Base-by-base conservation (phyloP, 73 alveolate species). In the Loxodes magnus region DNA sequence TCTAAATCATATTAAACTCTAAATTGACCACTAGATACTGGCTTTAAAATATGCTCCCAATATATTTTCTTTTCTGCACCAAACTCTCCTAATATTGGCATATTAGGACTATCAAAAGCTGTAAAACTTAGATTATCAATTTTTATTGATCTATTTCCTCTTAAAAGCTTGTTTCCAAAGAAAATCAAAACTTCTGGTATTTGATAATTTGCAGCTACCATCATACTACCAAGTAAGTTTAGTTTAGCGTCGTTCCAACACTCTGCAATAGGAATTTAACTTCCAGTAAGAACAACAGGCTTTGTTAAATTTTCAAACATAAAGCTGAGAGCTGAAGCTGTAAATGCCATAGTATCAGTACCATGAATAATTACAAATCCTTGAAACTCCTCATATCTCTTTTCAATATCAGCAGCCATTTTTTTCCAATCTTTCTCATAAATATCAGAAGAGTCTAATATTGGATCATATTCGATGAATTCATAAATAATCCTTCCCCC, bases 311-410 rank as follows among this genome's bases (percentile, higher is more conserved):
- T 64, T 56, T 94, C 87, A 2, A 94, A 80, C 97, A 92, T 92
- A 55, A 92, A 92, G 26, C 97, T 84, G 22, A 94, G 68, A 35
- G 95, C 96, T 5, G 97, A 75, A 19, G 98, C 97, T 4, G 98
- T 94, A 74, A 88, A 94, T 20, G 98, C 94, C 97, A 94, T 86
- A 3, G 99, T 94, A 51, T 94, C 99, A 22, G 98, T 77, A 14
- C 97, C 96, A 63, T 86, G 98, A 3, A 87, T 49, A 9, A 90
- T 74, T n/a, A 87, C 83, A 35, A 91, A 87, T 19, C 96, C 92
- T 67, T 91, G 97, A 58, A 75, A 70, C 15, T 74, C 24, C 46
- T 74, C 56, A 65, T 92, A 92, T 69, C 83, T 33, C 27, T 68
- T 51, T 37, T 80, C 87, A 35, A 92, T 70, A 22, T 74, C 58